Evolutionary conservation across 2,329 filamentous ascomycete genomes (phyloP), one percentile per base, ranked within the genome.

Genomic region (Arthrobotrys conoides): DNA sequence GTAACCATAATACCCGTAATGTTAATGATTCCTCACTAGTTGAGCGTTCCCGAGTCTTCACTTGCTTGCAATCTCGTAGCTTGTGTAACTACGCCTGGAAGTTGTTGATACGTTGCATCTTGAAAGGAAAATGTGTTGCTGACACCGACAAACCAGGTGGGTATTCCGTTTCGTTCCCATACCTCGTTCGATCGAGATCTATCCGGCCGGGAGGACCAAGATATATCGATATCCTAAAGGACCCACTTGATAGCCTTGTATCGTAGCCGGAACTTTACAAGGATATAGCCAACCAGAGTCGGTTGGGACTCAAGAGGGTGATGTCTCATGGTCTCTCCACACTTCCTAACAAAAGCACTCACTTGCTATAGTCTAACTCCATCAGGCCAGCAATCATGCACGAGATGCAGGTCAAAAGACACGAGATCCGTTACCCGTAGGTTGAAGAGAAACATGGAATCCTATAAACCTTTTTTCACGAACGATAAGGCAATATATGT

Each of bases 351-450:
- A 64, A 53, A 69, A 49, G 51, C 63, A 46, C 55, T 46, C 64
- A 75, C 41, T 36, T 5, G n/a, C 14, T 36, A 61, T 10, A 63
- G 46, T 30, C 70, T 73, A 73, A 61, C 70, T 59, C 20, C 9
- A 73, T 73, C 61, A 55, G 70, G 70, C 5, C 49, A 73, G 27
- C 51, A 61, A 61, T 59, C 61, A 73, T 73, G 70, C 70, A 73
- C 44, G 70, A 67, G 49, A 44, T 72, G 69, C 69, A 72, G 51
- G 38, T 36, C 49, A 12, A 66, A 33, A 14, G 44, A n/a, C 12
- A 63, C 59, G 69, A 46, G 48, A 67, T 66, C 65, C 36, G 41
- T 12, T 71, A 61, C 24, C 66, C 66, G 66, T 51, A 33, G 27
- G 27, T 44, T 3, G 41, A 46, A 33, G 27, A 27, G 57, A 24